Conservation (phyloP, 2,329 filamentous ascomycete species). For the Byssothecium circinans region DNA sequence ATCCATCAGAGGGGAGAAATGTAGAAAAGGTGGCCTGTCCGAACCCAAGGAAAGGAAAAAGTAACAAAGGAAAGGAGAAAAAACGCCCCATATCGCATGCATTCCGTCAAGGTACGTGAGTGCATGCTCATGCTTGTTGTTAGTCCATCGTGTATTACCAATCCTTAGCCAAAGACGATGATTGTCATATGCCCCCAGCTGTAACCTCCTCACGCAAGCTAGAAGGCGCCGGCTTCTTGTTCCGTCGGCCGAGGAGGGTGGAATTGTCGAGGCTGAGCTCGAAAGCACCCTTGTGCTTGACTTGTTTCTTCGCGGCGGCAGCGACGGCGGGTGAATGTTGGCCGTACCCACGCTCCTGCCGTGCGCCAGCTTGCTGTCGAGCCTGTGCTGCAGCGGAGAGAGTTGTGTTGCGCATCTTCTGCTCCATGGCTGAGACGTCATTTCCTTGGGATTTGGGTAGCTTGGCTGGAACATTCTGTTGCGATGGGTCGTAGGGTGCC, state of each 20-base stretch:
- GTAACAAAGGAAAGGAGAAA: not conserved
- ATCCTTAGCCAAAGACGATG: conserved; percentile 29
- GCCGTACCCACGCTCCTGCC: conserved; percentile 72
- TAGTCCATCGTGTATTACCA: conserved; percentile 22
- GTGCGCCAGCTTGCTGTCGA: conserved; percentile 52
- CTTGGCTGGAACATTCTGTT: conserved; percentile 59
- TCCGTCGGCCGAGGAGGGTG: conserved; percentile 76
- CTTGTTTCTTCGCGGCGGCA: conserved; percentile 79
- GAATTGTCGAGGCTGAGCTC: conserved; percentile 91
- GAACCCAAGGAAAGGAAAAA: not conserved
- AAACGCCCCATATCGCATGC: conserved; percentile 1
- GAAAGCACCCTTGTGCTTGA: conserved; percentile 78
- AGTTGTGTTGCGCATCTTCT: conserved; percentile 82
- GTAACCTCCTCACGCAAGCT: conserved; percentile 49
- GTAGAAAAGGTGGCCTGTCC: not conserved
- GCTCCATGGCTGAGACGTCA: conserved; percentile 75
- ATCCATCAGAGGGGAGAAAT: not conserved
- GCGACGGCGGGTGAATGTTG: conserved; percentile 86
- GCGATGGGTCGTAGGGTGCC: conserved; percentile 54
- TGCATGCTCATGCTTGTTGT: not conserved
- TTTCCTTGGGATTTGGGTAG: conserved; percentile 66
- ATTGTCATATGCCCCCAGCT: conserved; percentile 38
- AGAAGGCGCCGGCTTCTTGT: conserved; percentile 53
- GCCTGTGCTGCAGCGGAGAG: conserved; percentile 68
- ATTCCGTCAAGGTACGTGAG: not conserved